These are phyloP conservation scores for Holtermanniella nyarrowii DNA, from an alignment of 768 basidiomycete species.

Conservation along the genomic window DNA sequence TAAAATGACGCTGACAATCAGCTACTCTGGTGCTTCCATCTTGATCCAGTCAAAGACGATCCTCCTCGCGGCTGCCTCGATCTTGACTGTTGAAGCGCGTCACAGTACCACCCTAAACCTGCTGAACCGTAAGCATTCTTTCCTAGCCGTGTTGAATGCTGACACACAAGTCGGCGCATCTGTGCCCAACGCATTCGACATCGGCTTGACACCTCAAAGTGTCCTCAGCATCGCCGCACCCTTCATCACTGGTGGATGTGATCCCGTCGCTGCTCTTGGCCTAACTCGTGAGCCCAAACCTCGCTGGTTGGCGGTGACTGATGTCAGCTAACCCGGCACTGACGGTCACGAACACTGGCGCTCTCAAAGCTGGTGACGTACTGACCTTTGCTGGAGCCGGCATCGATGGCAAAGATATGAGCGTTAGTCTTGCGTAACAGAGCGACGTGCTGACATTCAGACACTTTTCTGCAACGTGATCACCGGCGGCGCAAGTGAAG, in stretches of 20 bases:
- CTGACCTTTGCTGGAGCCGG: conserved; percentile 9
- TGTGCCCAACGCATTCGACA: conserved; percentile 13
- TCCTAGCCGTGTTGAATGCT: neutral
- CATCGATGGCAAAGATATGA: conserved; percentile 4
- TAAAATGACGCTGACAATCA: conserved; percentile 2
- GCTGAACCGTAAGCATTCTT: conserved; percentile 6
- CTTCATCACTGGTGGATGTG: conserved; percentile 20
- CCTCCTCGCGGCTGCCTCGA: conserved; percentile 8
- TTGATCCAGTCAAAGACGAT: conserved; percentile 9
- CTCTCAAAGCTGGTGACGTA: conserved; percentile 4
- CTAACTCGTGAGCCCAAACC: conserved; percentile 12
- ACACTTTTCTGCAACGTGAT: conserved; percentile 23
- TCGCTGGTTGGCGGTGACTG: neutral
- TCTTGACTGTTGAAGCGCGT: conserved; percentile 15
- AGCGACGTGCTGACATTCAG: neutral
- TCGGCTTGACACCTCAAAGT: conserved; percentile 12
- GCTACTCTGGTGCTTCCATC: conserved; percentile 15
- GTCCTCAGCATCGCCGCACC: conserved; percentile 18
- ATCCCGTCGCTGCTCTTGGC: conserved; percentile 12
- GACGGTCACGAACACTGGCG: conserved; percentile 9
- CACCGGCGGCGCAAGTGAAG: conserved; percentile 13
- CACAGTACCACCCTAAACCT: conserved; percentile 11
- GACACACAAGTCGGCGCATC: conserved; percentile 4
- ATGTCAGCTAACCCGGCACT: conserved; percentile 10
- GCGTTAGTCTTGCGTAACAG: neutral